A percentile compares a stretch with the other conserved stretches of the same genome.
Conservation (phyloP, 2,329 filamentous ascomycete species). For the Arthrobotrys pseudoclavata region DNA sequence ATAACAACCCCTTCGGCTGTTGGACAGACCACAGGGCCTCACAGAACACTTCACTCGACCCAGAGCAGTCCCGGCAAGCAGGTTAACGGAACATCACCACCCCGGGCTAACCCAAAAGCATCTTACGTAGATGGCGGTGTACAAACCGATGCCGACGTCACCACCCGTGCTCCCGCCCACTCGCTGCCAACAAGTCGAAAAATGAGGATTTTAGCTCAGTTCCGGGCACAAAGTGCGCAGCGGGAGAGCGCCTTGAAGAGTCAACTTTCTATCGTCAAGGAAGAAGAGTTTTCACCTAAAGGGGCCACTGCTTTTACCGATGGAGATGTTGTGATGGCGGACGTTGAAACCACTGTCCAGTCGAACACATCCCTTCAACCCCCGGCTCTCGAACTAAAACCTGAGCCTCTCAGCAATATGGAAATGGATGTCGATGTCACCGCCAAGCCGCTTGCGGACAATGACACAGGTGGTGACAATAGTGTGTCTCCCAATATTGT, state of each 20-base stretch:
- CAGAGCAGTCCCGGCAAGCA: constrained; percentile 53
- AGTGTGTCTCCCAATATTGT: not conserved
- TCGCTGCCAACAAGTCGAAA: constrained; percentile 49
- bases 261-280: constrained; percentile 55
- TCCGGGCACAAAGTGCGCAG: constrained; percentile 45
- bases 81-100: constrained; percentile 54
- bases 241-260: constrained; percentile 35
- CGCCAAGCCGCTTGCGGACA: not conserved
- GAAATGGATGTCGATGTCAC: constrained; percentile 16
- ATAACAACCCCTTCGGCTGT: constrained; percentile 37
- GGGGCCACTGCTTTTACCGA: constrained; percentile 22
- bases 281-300: constrained; percentile 35
- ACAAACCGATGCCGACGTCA: constrained; percentile 61
- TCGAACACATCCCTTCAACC: not conserved
- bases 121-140: constrained; percentile 62
- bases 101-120: constrained; percentile 42
- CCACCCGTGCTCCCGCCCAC: constrained; percentile 11
- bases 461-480: not conserved
- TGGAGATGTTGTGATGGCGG: constrained; percentile 42
- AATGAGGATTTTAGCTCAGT: constrained; percentile 55
- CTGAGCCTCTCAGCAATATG: not conserved
- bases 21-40: constrained; percentile 53
- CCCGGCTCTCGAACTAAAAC: not conserved
- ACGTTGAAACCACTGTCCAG: constrained; percentile 7
- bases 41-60: constrained; percentile 57